Conservation (phyloP, 192 early-diverging fungal genomes). For the Gigaspora rosea region DNA sequence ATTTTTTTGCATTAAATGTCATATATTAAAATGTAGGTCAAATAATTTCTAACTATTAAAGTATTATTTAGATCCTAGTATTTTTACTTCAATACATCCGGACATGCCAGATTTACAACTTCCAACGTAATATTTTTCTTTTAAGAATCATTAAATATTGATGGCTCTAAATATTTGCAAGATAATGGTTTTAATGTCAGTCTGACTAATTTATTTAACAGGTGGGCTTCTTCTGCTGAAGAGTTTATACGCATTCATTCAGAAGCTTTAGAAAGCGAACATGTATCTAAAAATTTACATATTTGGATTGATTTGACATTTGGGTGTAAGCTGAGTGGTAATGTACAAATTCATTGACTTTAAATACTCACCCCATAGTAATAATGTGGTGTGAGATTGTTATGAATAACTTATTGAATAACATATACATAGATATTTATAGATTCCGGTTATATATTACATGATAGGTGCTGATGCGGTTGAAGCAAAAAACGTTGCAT, state of each 20-base stretch:
- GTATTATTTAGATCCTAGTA: conserved; percentile 47
- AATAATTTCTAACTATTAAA: background rate
- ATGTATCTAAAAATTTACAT: conserved; percentile 77
- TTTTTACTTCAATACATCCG: conserved; percentile 63
- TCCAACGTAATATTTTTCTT: conserved; percentile 37
- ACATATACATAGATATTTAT: no score
- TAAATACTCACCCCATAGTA: background rate
- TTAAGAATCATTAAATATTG: background rate
- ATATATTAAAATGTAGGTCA: background rate
- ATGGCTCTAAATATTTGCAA: background rate
- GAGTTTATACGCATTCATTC: conserved; percentile 87
- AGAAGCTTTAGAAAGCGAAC: conserved; percentile 70
- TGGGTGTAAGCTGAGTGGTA: conserved; percentile 73
- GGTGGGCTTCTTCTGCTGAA: conserved; percentile 75
- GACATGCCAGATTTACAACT: conserved; percentile 72
- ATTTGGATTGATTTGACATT: conserved; percentile 90
- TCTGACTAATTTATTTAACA: conserved; percentile 23
- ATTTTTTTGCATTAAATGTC: background rate
- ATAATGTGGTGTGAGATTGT: no score
- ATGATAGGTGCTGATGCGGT: conserved; percentile 66
- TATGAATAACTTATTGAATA: no score
- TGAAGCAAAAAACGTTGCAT: conserved; percentile 76
- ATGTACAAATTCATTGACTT: background rate
- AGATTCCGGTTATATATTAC: no score
- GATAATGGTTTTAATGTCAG: background rate